phyloP scores from a whole-genome alignment of 768 basidiomycete genomes.

The Leucocoprinus birnbaumii region DNA sequence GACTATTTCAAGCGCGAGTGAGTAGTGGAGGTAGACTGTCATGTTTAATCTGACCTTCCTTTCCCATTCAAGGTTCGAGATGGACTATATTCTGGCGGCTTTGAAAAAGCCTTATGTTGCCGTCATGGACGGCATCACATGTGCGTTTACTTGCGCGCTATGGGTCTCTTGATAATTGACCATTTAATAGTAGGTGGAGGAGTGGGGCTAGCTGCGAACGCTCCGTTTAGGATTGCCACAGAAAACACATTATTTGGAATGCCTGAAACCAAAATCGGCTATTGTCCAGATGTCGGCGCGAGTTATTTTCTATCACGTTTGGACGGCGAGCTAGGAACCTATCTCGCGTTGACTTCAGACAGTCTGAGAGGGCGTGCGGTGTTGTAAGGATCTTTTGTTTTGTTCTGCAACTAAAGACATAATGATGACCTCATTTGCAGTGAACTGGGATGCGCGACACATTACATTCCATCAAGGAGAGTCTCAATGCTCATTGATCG shows the following conservation, averaged over 20 bases:
- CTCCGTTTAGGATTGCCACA: conserved; percentile 90
- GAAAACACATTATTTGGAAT: conserved; percentile 91
- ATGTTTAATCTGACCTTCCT: conserved; percentile 1
- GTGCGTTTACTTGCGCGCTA: conserved; percentile 44
- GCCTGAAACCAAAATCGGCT: conserved; percentile 95
- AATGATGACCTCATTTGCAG: conserved; percentile 35
- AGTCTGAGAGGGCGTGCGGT: conserved; percentile 74
- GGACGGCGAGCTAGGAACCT: conserved; percentile 93
- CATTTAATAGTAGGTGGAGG: conserved; percentile 84
- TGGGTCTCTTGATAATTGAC: conserved; percentile 9
- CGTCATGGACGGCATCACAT: conserved; percentile 87
- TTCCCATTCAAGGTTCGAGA: conserved; percentile 66
- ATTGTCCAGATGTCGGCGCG: conserved; percentile 90
- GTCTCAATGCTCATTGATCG: conserved; percentile 70
- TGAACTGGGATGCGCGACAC: conserved; percentile 91
- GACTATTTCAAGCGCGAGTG: conserved; percentile 91
- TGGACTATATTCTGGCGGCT: conserved; percentile 70
- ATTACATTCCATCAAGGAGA: conserved; percentile 79
- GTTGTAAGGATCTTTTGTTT: conserved; percentile 57
- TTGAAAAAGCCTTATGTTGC: conserved; percentile 88
- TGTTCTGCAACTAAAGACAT: conserved; percentile 4
- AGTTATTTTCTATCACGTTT: conserved; percentile 86
- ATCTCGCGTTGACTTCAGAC: conserved; percentile 83
- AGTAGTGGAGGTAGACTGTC: conserved; percentile 25
- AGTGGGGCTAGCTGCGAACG: conserved; percentile 80